Evolutionary conservation across 306 rosid species (phyloP), one percentile per base, ranked within the genome.

Genomic region (Leucaena leucocephala): DNA sequence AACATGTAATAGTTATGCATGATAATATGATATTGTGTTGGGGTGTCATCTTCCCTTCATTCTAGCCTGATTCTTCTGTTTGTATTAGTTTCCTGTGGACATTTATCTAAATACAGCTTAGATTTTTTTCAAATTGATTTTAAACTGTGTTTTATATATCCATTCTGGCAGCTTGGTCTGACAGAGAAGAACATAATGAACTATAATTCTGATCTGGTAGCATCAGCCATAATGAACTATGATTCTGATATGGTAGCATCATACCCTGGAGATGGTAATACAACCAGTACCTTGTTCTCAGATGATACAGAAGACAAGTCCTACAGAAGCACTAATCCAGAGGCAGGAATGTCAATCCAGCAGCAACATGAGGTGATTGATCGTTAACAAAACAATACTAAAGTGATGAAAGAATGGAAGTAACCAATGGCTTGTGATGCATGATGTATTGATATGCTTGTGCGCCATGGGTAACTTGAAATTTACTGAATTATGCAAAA

Each of bases 291-390:
- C 65, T 79, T 93, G 81, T 90, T 96, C 86, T 90, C 99, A 3
- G 99, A 93, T 80, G 99, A 93, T 80, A 91, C 99, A 8, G 97
- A 93, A 84, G 98, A 90, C 80, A 90, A 59, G 82, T 82, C 92
- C 63, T 61, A 74, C 59, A 87, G 75, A 82, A 87, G 72, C 88
- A 78, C 81, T 48, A 83, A 87, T 86, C 93, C 87, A 5, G 98
- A 91, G 84, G 46, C 81, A 9, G 94, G 77, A 79, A 52, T 87
- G 54, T 73, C 93, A 77, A 68, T 59, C 76, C 94, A 78, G 78
- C 89, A 63, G 80, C 92, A 87, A 61, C 86, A 78, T 78, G 97
- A 88, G 91, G 97, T 89, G 82, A 85, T 77, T 79, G 82, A 85
- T 77, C 77, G 82, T 73, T 70, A 48, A 36, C 55, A 27, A 72